Percentiles rank a stretch among this genome's conserved stretches.
Evolutionary conservation across 2,329 filamentous ascomycete species (phyloP).

Genomic region (Aotearoamyces nothofagi): DNA sequence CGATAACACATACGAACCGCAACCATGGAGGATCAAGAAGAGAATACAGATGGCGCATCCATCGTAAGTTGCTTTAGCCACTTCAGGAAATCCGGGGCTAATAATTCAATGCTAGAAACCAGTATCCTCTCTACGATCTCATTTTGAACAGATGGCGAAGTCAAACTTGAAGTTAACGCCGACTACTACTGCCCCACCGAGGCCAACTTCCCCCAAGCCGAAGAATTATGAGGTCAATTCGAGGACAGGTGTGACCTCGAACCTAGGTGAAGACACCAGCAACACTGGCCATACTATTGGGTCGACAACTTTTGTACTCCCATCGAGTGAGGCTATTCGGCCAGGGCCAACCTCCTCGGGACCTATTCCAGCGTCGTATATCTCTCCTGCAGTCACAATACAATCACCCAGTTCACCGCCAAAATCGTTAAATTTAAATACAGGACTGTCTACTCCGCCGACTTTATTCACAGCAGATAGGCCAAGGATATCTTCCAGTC

Average conservation of each 20-base stretch:
- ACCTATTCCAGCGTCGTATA: not conserved
- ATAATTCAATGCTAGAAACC: slow-evolving; percentile 41
- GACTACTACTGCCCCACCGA: slow-evolving; percentile 8
- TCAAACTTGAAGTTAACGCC: slow-evolving; percentile 25
- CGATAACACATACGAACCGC: slow-evolving; percentile 2
- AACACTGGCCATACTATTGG: not conserved
- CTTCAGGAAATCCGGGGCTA: slow-evolving; percentile 1
- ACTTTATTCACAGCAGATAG: slow-evolving; percentile 24
- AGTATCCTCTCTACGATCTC: slow-evolving; percentile 65
- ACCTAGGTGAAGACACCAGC: not conserved
- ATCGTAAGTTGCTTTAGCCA: slow-evolving; percentile 38
- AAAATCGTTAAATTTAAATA: slow-evolving; percentile 22
- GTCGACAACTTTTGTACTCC: not conserved
- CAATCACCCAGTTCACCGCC: slow-evolving; percentile 58
- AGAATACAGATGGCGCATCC: slow-evolving; percentile 63
- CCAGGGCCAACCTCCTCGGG: slow-evolving; percentile 1
- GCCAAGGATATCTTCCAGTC: slow-evolving; percentile 29
- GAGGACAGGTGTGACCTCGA: not conserved
- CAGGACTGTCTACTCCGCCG: slow-evolving; percentile 14
- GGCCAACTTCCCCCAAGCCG: slow-evolving; percentile 9
- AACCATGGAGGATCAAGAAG: slow-evolving; percentile 29
- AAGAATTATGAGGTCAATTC: not conserved
- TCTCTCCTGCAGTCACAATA: slow-evolving; percentile 49
- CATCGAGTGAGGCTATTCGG: not conserved
- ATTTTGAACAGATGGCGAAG: slow-evolving; percentile 65